phyloP scores from a whole-genome alignment of 208 protist genomes.

The Trypanosoma theileri region DNA sequence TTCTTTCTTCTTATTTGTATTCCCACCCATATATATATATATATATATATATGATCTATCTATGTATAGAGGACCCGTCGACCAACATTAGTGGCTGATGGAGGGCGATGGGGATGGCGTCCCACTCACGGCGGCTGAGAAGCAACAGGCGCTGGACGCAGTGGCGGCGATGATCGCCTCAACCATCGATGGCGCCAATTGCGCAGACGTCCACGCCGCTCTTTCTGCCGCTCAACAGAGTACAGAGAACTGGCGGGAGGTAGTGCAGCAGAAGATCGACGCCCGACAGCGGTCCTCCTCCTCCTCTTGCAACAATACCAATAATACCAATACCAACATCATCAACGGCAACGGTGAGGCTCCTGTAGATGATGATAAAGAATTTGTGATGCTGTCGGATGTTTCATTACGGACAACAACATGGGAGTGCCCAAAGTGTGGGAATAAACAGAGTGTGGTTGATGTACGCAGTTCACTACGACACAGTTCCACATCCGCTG shows the following conservation, averaged over 20 bases:
- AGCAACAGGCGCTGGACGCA: constrained; percentile 32
- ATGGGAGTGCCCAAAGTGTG: constrained; percentile 56
- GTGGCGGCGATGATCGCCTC: constrained; percentile 55
- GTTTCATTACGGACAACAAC: background rate
- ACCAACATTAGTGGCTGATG: too few species aligned
- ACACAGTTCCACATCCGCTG: constrained; percentile 11
- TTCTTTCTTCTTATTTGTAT: too few species aligned
- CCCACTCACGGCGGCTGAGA: constrained; percentile 1
- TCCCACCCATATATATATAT: too few species aligned
- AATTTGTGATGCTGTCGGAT: background rate
- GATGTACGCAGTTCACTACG: constrained; percentile 45
- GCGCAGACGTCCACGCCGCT: constrained; percentile 41
- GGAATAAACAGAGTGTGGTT: constrained; percentile 27
- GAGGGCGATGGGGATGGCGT: too few species aligned
- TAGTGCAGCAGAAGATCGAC: constrained; percentile 29
- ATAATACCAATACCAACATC: background rate
- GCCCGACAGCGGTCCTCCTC: constrained; percentile 7
- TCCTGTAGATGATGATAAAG: background rate
- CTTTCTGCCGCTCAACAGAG: constrained; percentile 18
- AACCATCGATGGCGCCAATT: constrained; percentile 44
- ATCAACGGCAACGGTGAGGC: background rate
- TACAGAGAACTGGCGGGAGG: constrained; percentile 35
- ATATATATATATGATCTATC: too few species aligned
- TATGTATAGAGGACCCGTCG: too few species aligned
- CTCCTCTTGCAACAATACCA: background rate